These are phyloP conservation scores for Acer saccharum DNA, from an alignment of 345 rosid species.

Conservation along the genomic window DNA sequence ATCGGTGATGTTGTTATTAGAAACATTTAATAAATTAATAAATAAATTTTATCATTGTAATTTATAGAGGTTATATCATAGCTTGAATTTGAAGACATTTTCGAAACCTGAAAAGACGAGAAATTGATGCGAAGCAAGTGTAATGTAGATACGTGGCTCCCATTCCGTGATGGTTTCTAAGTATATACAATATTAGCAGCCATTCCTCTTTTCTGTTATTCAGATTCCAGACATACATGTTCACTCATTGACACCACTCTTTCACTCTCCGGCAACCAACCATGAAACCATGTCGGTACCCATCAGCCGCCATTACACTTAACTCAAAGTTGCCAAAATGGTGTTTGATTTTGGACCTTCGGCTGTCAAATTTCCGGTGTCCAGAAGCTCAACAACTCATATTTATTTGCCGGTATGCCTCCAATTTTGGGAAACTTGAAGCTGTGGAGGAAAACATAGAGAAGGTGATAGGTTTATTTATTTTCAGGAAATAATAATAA, in stretches of 20 bases:
- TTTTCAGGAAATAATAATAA: neutral
- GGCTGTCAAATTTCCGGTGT: conserved; percentile 17
- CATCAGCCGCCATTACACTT: neutral
- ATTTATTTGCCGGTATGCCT: conserved; percentile 18
- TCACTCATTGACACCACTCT: neutral
- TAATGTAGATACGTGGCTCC: neutral
- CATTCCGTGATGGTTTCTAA: neutral
- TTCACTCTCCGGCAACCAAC: neutral
- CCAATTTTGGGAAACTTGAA: conserved; percentile 29
- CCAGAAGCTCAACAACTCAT: conserved; percentile 10
- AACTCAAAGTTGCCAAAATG: neutral
- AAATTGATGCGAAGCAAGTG: neutral
- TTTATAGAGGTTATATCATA: too few relatives aligned
- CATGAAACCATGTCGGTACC: conserved; percentile 21
- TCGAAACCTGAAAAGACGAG: neutral
- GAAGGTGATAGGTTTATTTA: conserved; percentile 43
- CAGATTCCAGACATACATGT: neutral
- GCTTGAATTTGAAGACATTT: neutral
- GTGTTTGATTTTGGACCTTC: neutral
- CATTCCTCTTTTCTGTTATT: neutral
- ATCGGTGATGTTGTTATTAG: too few relatives aligned
- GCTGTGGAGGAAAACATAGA: conserved; percentile 60
- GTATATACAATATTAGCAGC: neutral
- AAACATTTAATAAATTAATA: too few relatives aligned
- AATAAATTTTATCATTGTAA: too few relatives aligned